These are phyloP conservation scores for Bryoglossum gracile DNA, from an alignment of 495 filamentous ascomycete species.

Conservation along the genomic window DNA sequence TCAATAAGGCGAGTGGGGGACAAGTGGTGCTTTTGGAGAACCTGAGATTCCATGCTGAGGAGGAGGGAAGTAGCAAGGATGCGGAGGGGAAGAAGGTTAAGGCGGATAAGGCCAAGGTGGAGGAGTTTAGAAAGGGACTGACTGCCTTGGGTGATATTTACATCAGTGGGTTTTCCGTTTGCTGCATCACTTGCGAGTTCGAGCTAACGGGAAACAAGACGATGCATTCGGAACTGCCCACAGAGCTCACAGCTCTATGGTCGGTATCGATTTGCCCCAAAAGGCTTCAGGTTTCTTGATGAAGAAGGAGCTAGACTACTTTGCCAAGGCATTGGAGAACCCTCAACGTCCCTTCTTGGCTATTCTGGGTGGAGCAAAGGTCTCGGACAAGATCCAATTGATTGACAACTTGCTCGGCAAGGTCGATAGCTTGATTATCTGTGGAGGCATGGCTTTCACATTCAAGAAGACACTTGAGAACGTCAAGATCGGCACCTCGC, in stretches of 20 bases:
- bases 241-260: conserved; percentile 98
- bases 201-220: conserved; percentile 43
- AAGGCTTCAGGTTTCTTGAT: conserved; percentile 97
- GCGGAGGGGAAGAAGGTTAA: conserved; percentile 93
- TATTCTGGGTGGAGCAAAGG: conserved; percentile 96
- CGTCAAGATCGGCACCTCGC: conserved; percentile 81
- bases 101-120: conserved; percentile 87
- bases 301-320: conserved; percentile 99
- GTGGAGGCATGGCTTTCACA: conserved; percentile 98
- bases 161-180: conserved; percentile 64
- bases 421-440: conserved; percentile 93
- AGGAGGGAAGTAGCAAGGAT: conserved; percentile 93
- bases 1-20: conserved; percentile 76
- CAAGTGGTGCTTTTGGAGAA: conserved; percentile 92
- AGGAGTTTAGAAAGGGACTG: conserved; percentile 88
- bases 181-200: not conserved
- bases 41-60: conserved; percentile 93
- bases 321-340: conserved; percentile 90
- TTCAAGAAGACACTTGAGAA: conserved; percentile 97
- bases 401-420: conserved; percentile 98
- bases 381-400: conserved; percentile 98
- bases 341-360: conserved; percentile 95
- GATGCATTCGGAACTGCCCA: conserved; percentile 99
- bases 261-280: conserved; percentile 88
- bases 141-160: conserved; percentile 94